A percentile compares a stretch with the other conserved stretches of the same genome.
Evolutionary conservation across 2,329 filamentous ascomycete genomes (phyloP).

Genomic region (Colletotrichum viniferum): DNA sequence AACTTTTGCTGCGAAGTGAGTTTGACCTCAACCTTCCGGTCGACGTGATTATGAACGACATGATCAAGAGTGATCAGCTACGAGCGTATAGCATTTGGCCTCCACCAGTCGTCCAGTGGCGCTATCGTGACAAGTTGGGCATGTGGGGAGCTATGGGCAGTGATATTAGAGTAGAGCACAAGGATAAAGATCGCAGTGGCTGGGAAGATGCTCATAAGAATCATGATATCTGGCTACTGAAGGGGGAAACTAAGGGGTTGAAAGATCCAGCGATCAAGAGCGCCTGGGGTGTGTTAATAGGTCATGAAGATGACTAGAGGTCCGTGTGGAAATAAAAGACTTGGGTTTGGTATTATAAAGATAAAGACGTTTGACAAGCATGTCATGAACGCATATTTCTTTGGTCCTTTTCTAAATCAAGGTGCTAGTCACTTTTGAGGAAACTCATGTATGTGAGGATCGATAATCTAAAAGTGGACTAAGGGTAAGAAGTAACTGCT

Average conservation of each 20-base stretch:
- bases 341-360: not conserved
- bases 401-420: not conserved
- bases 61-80: slow-evolving; percentile 26
- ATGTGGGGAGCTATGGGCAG: slow-evolving; percentile 26
- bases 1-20: slow-evolving; percentile 26
- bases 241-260: not conserved
- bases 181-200: slow-evolving; percentile 11
- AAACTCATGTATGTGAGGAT: not conserved
- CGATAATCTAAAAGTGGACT: not conserved
- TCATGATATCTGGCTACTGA: not conserved
- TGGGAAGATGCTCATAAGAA: not conserved
- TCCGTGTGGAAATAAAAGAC: not conserved
- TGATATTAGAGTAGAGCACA: slow-evolving; percentile 26
- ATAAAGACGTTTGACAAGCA: not conserved
- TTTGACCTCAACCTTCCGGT: slow-evolving; percentile 29
- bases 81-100: slow-evolving; percentile 27
- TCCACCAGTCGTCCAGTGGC: slow-evolving; percentile 30
- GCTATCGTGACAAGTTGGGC: slow-evolving; percentile 25
- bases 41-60: slow-evolving; percentile 28
- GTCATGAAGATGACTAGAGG: not conserved
- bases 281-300: not conserved
- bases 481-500: not conserved
- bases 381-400: not conserved
- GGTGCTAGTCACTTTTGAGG: not conserved
- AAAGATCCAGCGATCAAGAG: not conserved